Evolutionary conservation across 371 early-diverging fungal genomes (phyloP).

Genomic region (Lichtheimia ramosa): DNA sequence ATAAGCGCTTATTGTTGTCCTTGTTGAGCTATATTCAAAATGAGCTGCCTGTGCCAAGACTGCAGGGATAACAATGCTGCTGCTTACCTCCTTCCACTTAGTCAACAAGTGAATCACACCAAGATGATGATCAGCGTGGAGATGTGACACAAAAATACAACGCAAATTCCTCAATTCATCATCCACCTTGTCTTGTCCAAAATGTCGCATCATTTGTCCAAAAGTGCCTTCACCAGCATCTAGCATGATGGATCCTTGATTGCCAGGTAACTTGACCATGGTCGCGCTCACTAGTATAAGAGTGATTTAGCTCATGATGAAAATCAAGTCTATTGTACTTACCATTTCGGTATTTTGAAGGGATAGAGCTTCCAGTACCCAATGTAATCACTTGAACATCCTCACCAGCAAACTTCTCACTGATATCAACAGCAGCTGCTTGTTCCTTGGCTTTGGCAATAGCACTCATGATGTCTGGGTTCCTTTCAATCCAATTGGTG

Average conservation of each 20-base stretch:
- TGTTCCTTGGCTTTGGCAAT: slow-evolving; percentile 34
- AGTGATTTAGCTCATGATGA: slow-evolving; percentile 7
- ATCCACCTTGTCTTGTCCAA: slow-evolving; percentile 51
- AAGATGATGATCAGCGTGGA: slow-evolving; percentile 99
- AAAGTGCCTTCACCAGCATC: slow-evolving; percentile 99
- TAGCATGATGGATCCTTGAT: slow-evolving; percentile 72
- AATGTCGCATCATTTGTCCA: slow-evolving; percentile 86
- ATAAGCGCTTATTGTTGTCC: neutral
- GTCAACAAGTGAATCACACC: slow-evolving; percentile 80
- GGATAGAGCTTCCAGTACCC: slow-evolving; percentile 97
- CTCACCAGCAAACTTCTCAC: slow-evolving; percentile 40
- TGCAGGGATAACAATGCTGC: neutral
- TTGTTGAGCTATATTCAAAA: slow-evolving; percentile 5
- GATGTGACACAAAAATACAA: slow-evolving; percentile 93
- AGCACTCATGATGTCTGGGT: slow-evolving; percentile 26
- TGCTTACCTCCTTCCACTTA: slow-evolving; percentile 3
- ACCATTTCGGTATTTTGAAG: slow-evolving; percentile 97
- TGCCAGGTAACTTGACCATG: slow-evolving; percentile 61
- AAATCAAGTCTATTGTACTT: slow-evolving; percentile 20
- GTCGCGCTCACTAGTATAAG: slow-evolving; percentile 77
- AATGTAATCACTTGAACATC: slow-evolving; percentile 69
- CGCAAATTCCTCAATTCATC: slow-evolving; percentile 55
- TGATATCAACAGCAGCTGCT: slow-evolving; percentile 24
- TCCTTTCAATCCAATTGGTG: slow-evolving; percentile 18
- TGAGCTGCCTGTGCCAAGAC: neutral